Conservation (phyloP, 768 basidiomycete genomes). For the Leccinum aurantiacum region DNA sequence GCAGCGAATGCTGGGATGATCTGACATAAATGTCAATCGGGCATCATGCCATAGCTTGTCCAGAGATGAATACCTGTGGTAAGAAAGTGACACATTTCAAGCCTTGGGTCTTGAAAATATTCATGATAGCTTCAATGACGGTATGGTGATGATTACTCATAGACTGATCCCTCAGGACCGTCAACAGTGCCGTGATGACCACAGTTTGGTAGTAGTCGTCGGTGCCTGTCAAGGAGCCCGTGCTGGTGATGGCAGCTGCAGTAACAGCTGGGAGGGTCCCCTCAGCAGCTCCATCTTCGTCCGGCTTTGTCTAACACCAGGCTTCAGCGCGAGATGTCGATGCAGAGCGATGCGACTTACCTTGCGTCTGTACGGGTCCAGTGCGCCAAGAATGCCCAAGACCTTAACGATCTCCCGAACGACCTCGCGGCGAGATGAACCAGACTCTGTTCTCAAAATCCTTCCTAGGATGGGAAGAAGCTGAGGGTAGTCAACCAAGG, state of each 20-base stretch:
- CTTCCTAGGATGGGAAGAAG: slow-evolving; percentile 82
- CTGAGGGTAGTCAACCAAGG: slow-evolving; percentile 88
- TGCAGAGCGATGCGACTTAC: slow-evolving; percentile 40
- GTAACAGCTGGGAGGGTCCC: slow-evolving; percentile 60
- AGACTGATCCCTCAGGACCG: slow-evolving; percentile 86
- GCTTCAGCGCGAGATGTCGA: slow-evolving; percentile 7
- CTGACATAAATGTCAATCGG: slow-evolving; percentile 36
- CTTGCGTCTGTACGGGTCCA: slow-evolving; percentile 95
- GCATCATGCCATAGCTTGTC: not conserved
- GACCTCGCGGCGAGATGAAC: slow-evolving; percentile 78
- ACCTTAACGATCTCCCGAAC: slow-evolving; percentile 94
- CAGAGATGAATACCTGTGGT: slow-evolving; percentile 63
- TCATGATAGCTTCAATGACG: slow-evolving; percentile 97
- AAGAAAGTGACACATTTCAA: slow-evolving; percentile 94
- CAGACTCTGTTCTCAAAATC: slow-evolving; percentile 81
- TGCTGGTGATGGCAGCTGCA: slow-evolving; percentile 67
- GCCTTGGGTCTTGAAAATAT: slow-evolving; percentile 97
- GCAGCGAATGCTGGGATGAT: slow-evolving; percentile 94
- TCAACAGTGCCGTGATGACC: slow-evolving; percentile 84
- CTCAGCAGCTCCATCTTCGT: slow-evolving; percentile 62
- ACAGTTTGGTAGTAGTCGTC: slow-evolving; percentile 99
- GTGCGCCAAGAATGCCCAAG: slow-evolving; percentile 90
- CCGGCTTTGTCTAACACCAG: slow-evolving; percentile 49
- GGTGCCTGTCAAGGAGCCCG: slow-evolving; percentile 59
- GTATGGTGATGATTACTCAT: slow-evolving; percentile 85